Evolutionary conservation across 176 grass and related monocot species (phyloP), one percentile per base, ranked within the genome.

Genomic region (Carex myosuroides): DNA sequence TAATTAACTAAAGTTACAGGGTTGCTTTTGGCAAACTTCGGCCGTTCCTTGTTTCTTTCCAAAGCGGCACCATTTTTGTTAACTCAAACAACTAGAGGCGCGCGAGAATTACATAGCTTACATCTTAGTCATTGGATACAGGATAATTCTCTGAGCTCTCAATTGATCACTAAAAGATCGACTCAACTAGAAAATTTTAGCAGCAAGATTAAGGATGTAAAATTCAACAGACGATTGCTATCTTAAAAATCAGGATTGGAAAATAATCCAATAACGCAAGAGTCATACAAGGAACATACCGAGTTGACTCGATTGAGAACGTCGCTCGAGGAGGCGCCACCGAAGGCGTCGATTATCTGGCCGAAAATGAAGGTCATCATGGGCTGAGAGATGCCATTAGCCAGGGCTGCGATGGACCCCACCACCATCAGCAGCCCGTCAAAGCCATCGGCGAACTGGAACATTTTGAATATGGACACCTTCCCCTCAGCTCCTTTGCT

Each of bases 281-380:
- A 7, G 11, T 56, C 6, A 17, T 81, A 46, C 2, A 81, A 42
- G 16, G 17, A 61, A 75, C 70, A 29, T 44, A 86, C 86, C 41
- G 55, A 13, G 63, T 87, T 83, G 41, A 91, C 86, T 17, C 86
- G 86, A 60, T 56, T 46, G 41, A 91, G 89, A 44, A 88, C 70
- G 39, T 88, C 59, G 24, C 48, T 22, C 5, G 37, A 29, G 18
- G 74, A 22, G 21, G 42, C 78, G 65, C 52, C 83, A 50, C 89
- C 79, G 55, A 88, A 88, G 32, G 69, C 86, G 16, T 88, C 35
- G 64, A 91, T 79, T 32, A 85, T 68, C 79, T 88, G 81, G 46
- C 89, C 79, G 21, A 91, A 91, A 60, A 88, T 60, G 35, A 85
- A 73, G 13, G 83, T 83, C 89, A 91, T 91, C 79, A 91, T 70